Base-by-base conservation (phyloP, 345 rosid genomes). In the Eucalyptus dawsonii region DNA sequence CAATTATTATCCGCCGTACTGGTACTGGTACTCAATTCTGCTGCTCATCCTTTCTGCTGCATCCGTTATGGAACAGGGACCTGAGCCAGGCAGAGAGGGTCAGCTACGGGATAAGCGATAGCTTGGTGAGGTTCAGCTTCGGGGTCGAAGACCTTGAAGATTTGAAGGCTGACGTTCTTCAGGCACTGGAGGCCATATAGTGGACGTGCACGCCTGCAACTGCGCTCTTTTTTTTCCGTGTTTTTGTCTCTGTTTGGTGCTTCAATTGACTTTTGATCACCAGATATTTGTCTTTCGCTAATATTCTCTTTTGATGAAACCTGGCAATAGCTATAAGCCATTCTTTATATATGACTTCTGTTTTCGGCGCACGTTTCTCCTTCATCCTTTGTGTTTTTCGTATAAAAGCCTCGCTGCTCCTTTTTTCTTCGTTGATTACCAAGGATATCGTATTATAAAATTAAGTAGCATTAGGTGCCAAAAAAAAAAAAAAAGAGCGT, bases 91-190 rank as follows among this genome's bases (percentile, higher is more conserved):
- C 95, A 29, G 97, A 97, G 93, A 95, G 99, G 91, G 94, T 89
- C 5, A 96, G 93, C 92, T 96, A 95, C 37, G 98, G 98, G 90
- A 98, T 98, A 40, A 93, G 88, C 94, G 99, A 98, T 87, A 98
- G 96, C 94, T 89, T 98, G 96, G 94, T 98, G 85, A 95, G 99
- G 56, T 98, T 98, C 93, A 96, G 99, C 94, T 96, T 96, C 87
- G 99, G 99, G 86, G 96, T 96, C 40, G 99, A 98, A 93, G 99
- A 93, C 94, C 96, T 98, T 3, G 94, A 98, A 88, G 99, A 98
- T 92, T 62, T 98, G 93, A 95, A 96, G 95, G 96, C 95, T 54
- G 99, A 98, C 91, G 24, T 98, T 27, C 94, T 98, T 88, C 99
- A 98, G 93, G 99, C 99, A 65, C 95, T 98, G 87, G 97, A 93